phyloP scores from a whole-genome alignment of 768 basidiomycete genomes.

The Cyclocybe cylindracea region DNA sequence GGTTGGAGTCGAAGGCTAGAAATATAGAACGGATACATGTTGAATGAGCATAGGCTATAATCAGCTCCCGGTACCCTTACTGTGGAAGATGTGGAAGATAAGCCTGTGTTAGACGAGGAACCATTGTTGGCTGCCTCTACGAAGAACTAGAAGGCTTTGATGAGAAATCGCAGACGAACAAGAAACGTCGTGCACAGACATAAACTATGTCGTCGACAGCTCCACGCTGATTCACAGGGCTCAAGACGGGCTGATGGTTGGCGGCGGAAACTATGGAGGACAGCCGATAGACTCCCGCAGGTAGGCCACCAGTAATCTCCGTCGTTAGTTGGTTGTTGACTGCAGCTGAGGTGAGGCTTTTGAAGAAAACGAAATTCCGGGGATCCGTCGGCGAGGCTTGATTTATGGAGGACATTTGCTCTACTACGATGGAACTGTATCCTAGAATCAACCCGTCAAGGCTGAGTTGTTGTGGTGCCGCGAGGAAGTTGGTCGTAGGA shows the following conservation, averaged over 20 bases:
- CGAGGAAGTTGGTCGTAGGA: slow-evolving; percentile 4
- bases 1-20: no score
- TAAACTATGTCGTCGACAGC: slow-evolving; percentile 4
- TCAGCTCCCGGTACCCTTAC: no score
- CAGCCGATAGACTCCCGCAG: slow-evolving; percentile 24
- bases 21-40: no score
- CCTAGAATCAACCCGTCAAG: slow-evolving; percentile 6
- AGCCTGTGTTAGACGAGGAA: no score
- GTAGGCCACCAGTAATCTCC: slow-evolving; percentile 50
- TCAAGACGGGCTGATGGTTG: slow-evolving; percentile 7
- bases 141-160: no score
- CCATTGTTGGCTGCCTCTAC: no score
- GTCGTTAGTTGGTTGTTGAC: slow-evolving; percentile 45
- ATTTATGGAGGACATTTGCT: neutral
- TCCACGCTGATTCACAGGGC: slow-evolving; percentile 2
- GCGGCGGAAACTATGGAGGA: slow-evolving; percentile 4
- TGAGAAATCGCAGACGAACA: no score
- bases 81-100: no score
- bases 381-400: neutral
- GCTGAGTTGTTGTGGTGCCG: slow-evolving; percentile 11
- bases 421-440: slow-evolving; percentile 3
- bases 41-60: no score
- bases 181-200: slow-evolving; percentile 7
- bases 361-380: slow-evolving; percentile 34
- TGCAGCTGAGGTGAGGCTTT: slow-evolving; percentile 41